Percentiles rank a stretch among this genome's conserved stretches.
phyloP scores from a whole-genome alignment of 1,139 yeast genomes.

The Taphrina flavorubra region DNA sequence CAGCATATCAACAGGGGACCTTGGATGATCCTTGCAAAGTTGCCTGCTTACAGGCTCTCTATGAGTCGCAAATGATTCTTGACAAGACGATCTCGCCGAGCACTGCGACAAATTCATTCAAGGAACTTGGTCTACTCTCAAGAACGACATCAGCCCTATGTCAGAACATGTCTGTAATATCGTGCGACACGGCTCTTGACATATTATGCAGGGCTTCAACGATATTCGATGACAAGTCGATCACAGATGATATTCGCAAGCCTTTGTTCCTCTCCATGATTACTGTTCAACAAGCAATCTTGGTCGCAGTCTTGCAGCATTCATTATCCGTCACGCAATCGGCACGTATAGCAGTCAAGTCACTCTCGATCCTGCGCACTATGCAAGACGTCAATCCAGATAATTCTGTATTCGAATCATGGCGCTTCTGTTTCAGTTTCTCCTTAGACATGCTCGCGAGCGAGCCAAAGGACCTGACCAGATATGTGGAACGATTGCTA shows the following conservation, averaged over 20 bases:
- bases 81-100: background rate
- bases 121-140: conserved; percentile 28
- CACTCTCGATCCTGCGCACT: conserved; percentile 10
- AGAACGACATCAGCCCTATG: background rate
- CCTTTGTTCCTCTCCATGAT: conserved; percentile 23
- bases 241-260: background rate
- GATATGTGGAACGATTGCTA: conserved; percentile 1
- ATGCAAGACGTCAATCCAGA: conserved; percentile 31
- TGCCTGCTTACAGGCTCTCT: conserved; percentile 1
- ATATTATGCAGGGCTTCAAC: background rate
- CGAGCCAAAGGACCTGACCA: background rate
- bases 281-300: conserved; percentile 11
- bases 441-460: conserved; percentile 23
- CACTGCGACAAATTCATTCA: conserved; percentile 1
- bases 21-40: background rate
- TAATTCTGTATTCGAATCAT: conserved; percentile 30
- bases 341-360: background rate
- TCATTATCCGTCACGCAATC: background rate
- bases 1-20: conserved; percentile 14
- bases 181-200: background rate
- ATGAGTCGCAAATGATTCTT: background rate
- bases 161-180: background rate
- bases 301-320: background rate
- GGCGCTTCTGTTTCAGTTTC: conserved; percentile 26
- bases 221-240: background rate